Evolutionary conservation across 1,284 basidiomycete species (phyloP).

Genomic region (Lignosus rhinocerotis): DNA sequence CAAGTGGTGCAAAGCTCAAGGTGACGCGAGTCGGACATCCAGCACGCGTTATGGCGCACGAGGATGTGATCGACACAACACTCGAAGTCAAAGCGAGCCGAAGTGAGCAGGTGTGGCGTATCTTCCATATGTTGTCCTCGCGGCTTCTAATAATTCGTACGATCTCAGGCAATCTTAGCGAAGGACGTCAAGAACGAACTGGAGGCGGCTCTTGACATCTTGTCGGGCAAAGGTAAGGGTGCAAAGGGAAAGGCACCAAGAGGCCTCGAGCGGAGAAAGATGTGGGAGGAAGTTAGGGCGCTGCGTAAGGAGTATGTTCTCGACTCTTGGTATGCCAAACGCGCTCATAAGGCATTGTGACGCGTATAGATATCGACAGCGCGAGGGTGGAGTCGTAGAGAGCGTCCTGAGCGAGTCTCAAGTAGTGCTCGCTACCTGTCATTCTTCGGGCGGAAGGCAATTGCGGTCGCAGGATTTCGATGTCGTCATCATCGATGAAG

Average conservation of each 20-base stretch:
- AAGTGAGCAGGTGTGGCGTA: slow-evolving; percentile 63
- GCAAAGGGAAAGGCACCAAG: slow-evolving; percentile 69
- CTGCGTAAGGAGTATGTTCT: slow-evolving; percentile 82
- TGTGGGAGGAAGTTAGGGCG: slow-evolving; percentile 91
- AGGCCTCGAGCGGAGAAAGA: slow-evolving; percentile 80
- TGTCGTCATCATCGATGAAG: slow-evolving; percentile 93
- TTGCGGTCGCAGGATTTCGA: slow-evolving; percentile 81
- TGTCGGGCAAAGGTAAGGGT: slow-evolving; percentile 81
- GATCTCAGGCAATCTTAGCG: slow-evolving; percentile 63
- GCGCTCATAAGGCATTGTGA: not conserved
- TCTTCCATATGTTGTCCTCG: not conserved
- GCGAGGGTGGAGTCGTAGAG: slow-evolving; percentile 82
- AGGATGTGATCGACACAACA: slow-evolving; percentile 74
- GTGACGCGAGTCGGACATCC: slow-evolving; percentile 91
- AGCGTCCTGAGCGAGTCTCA: slow-evolving; percentile 80
- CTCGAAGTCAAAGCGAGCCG: slow-evolving; percentile 85
- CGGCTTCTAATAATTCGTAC: not conserved
- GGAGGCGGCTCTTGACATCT: slow-evolving; percentile 61
- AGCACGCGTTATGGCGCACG: slow-evolving; percentile 80
- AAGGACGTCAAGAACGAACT: slow-evolving; percentile 87
- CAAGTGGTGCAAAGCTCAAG: slow-evolving; percentile 49
- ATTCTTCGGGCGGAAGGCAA: slow-evolving; percentile 84
- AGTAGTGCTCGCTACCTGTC: slow-evolving; percentile 91
- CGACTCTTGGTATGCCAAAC: not conserved
- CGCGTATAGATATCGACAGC: slow-evolving; percentile 71